phyloP scores from a whole-genome alignment of 495 filamentous ascomycete genomes.

The Trichocladium uniseriatum region DNA sequence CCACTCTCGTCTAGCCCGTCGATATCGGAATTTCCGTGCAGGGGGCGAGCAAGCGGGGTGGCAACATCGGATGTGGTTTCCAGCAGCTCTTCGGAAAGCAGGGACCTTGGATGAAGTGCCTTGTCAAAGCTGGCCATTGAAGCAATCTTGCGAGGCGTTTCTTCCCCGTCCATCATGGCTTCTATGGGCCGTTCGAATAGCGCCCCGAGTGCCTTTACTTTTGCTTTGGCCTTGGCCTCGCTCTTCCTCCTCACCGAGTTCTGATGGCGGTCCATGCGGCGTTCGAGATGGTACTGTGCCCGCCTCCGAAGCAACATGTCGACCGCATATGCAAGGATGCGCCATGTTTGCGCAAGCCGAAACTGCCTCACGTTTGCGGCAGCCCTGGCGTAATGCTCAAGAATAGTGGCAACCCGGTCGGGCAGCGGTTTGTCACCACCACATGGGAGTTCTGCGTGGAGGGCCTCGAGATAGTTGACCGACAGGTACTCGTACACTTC shows the following conservation, averaged over 20 bases:
- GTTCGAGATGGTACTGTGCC: constrained; percentile 46
- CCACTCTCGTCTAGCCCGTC: constrained; percentile 18
- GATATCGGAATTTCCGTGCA: constrained; percentile 36
- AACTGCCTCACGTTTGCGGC: constrained; percentile 51
- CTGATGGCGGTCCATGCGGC: constrained; percentile 28
- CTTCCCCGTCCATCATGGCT: constrained; percentile 20
- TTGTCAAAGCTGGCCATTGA: constrained; percentile 23
- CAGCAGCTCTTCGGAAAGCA: constrained; percentile 43
- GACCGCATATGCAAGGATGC: constrained; percentile 54
- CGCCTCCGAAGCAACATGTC: constrained; percentile 50
- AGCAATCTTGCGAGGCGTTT: constrained; percentile 29
- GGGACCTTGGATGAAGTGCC: constrained; percentile 23
- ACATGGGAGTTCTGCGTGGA: constrained; percentile 33
- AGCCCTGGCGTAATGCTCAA: constrained; percentile 53
- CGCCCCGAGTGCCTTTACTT: background rate
- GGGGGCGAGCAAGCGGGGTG: constrained; percentile 66
- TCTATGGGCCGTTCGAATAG: constrained; percentile 9
- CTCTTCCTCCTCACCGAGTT: constrained; percentile 15
- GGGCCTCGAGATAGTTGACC: constrained; percentile 46
- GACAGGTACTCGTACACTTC: constrained; percentile 51
- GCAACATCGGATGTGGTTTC: constrained; percentile 70
- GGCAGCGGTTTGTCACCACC: constrained; percentile 22
- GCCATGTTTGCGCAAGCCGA: constrained; percentile 67
- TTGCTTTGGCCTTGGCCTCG: constrained; percentile 16
- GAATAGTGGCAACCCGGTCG: constrained; percentile 40